These are phyloP conservation scores for Pinguiococcus pyrenoidosus DNA, from an alignment of 108 stramenopile species.

Conservation along the genomic window DNA sequence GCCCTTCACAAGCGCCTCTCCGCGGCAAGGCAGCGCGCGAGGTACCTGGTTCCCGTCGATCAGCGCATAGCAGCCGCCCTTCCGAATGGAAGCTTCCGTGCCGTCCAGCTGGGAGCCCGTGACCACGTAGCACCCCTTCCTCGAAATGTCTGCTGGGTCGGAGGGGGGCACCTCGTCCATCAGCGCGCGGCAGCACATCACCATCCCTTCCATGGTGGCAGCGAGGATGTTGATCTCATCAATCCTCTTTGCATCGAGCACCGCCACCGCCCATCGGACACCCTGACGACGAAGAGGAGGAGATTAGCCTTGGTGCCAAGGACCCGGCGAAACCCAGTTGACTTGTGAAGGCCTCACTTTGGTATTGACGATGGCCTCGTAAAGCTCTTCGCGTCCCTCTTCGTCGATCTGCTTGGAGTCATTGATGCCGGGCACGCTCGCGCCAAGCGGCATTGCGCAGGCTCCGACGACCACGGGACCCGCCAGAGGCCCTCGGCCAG, in stretches of 20 bases:
- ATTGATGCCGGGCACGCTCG: slow-evolving; percentile 49
- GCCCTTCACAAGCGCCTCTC: slow-evolving; percentile 62
- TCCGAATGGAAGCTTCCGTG: background rate
- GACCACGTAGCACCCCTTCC: slow-evolving; percentile 50
- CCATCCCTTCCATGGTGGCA: slow-evolving; percentile 80
- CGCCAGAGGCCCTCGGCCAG: slow-evolving; percentile 92
- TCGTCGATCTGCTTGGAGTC: slow-evolving; percentile 83
- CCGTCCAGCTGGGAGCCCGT: slow-evolving; percentile 11
- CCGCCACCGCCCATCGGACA: slow-evolving; percentile 60
- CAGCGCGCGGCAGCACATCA: slow-evolving; percentile 27
- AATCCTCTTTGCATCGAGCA: slow-evolving; percentile 66
- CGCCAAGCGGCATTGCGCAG: slow-evolving; percentile 12
- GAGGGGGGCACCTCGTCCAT: no score
- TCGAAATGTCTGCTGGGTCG: no score
- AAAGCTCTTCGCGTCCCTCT: slow-evolving; percentile 44
- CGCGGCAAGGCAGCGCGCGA: slow-evolving; percentile 5
- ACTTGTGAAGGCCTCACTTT: no score
- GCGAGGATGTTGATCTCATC: slow-evolving; percentile 95
- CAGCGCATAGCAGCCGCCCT: slow-evolving; percentile 35
- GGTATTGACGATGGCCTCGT: slow-evolving; percentile 30
- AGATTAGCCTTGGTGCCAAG: no score
- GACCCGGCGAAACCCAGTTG: no score
- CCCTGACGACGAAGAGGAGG: no score
- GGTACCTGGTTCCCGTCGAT: slow-evolving; percentile 71
- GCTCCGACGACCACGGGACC: slow-evolving; percentile 50